Conservation (phyloP, 345 rosid species). For the Salix koriyanagi region DNA sequence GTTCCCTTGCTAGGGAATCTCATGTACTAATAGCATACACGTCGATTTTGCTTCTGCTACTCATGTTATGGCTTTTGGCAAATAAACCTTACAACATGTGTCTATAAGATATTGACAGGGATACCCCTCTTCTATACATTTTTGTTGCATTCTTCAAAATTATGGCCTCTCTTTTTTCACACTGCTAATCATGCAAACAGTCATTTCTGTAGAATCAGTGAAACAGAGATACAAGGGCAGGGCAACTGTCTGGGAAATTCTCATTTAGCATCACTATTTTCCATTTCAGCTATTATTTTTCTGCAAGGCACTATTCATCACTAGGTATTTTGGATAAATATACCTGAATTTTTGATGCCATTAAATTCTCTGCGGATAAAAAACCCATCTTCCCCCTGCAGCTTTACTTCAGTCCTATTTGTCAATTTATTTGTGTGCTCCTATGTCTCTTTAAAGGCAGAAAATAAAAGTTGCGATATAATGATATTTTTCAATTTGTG, state of each 20-base stretch:
- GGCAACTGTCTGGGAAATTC: not conserved
- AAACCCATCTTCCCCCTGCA: too few species aligned
- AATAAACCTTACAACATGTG: slow-evolving; percentile 18
- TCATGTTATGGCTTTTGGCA: slow-evolving; percentile 14
- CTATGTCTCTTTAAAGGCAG: too few species aligned
- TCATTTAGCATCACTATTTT: too few species aligned
- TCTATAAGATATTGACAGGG: slow-evolving; percentile 10
- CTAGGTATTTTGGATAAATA: not conserved
- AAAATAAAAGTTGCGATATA: too few species aligned
- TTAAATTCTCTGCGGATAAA: too few species aligned
- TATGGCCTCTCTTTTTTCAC: too few species aligned
- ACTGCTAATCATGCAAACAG: not conserved
- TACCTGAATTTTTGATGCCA: too few species aligned
- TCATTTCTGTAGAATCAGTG: not conserved
- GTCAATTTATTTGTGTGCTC: too few species aligned
- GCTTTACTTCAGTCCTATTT: too few species aligned
- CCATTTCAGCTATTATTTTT: not conserved
- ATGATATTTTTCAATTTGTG: too few species aligned
- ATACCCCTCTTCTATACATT: slow-evolving; percentile 1
- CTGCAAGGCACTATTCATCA: not conserved
- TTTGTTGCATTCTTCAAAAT: slow-evolving; percentile 20
- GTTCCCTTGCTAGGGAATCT: slow-evolving; percentile 53
- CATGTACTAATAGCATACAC: slow-evolving; percentile 31
- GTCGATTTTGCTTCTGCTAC: slow-evolving; percentile 25
- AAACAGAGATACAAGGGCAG: not conserved